Base-by-base conservation (phyloP, 78 protist species). In the Dictyostelium firmibasis region DNA sequence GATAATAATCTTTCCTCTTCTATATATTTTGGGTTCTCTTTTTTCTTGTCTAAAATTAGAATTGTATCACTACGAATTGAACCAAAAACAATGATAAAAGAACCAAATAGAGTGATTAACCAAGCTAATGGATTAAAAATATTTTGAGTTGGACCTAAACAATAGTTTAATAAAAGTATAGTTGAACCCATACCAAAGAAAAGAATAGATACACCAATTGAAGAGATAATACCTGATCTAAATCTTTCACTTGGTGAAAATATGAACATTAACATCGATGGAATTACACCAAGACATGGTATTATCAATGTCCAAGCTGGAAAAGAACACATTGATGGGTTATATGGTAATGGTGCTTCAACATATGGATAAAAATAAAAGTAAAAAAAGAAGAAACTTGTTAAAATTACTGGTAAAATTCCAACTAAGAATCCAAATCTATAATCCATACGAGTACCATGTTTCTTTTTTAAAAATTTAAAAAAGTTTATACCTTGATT, bases 1-100 rank as follows among this genome's bases (percentile, higher is more conserved):
- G 31, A 33, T 77, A 87, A 44, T 62, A 87, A 41, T 78, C 93
- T 53, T 87, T 87, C 85, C 3, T 87, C 92, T 64, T 87, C 86
- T 0, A 57, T 20, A 27, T 14, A 62, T 16, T n/a, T 43, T n/a
- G 67, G 84, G n/a, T 41, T 33, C 29, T 53, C 53, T 14, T 87
- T 60, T 27, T 79, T 76, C 29, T 78, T 57, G 38, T 87, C 93
- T 2, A 87, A 23, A 29, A 87, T 64, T n/a, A 57, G 43, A 2
- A 87, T 87, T 11, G 38, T 62, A 64, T 87, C 74, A 4, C 81
- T 43, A 13, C 85, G 13, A 41, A 87, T 87, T 7, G 86, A 23
- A 43, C 93, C 86, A 27, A 77, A 87, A 3, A 87, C 43, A 2
- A 87, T 38, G 11, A 87, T 87, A 20, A 79, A 87, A 1, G 93